Conservation (phyloP, 2,329 filamentous ascomycete genomes). For the Fusarium austroafricanum region DNA sequence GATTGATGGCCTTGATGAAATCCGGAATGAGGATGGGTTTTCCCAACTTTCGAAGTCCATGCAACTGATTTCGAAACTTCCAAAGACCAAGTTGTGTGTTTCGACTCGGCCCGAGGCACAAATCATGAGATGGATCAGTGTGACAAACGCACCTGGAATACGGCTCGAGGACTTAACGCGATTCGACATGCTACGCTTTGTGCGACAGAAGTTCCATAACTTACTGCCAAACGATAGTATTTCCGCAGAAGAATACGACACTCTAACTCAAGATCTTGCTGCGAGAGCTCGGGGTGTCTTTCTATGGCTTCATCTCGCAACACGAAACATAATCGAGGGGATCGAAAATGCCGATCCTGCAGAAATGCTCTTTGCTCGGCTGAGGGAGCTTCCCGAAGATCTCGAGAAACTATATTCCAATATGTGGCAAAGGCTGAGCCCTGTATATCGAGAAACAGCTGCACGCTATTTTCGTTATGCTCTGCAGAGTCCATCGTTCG, state of each 20-base stretch:
- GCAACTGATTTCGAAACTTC: accelerated
- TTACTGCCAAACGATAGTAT: neutral
- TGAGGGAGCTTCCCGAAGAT: neutral
- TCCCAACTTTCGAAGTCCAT: accelerated
- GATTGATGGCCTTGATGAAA: neutral
- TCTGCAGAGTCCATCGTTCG: neutral
- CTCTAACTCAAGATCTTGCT: neutral
- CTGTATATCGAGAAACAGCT: slow-evolving; percentile 8
- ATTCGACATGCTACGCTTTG: neutral
- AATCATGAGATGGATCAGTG: accelerated
- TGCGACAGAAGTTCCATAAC: accelerated
- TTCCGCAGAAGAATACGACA: accelerated
- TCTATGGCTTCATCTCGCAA: neutral
- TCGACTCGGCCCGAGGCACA: neutral
- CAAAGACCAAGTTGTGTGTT: accelerated
- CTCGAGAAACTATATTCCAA: slow-evolving; percentile 11
- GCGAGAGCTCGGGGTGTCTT: neutral
- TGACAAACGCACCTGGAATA: accelerated
- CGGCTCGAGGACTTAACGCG: neutral
- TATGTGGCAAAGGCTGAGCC: slow-evolving; percentile 24
- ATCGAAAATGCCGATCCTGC: neutral
- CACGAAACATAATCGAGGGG: neutral
- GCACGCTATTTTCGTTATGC: slow-evolving; percentile 4
- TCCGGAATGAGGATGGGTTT: neutral
- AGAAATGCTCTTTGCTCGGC: neutral